Conservation (phyloP, 352 stramenopile species). For the Pilasporangium apinafurcum region DNA sequence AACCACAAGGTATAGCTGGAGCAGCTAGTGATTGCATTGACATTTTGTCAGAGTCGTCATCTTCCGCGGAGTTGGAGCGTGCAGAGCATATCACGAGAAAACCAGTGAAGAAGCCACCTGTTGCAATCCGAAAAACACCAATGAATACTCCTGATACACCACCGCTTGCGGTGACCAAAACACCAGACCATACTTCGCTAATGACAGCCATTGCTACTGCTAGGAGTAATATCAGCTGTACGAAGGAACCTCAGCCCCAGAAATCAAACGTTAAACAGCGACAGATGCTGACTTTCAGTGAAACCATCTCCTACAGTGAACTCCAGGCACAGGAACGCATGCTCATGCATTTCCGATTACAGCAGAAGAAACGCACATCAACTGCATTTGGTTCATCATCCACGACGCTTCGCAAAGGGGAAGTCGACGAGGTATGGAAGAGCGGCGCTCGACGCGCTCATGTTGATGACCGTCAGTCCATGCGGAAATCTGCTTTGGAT, state of each 20-base stretch:
- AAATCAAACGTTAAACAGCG: slow-evolving; percentile 1
- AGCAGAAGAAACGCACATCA: slow-evolving; percentile 21
- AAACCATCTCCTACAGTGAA: slow-evolving; percentile 13
- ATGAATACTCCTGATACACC: background rate
- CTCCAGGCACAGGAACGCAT: slow-evolving; percentile 11
- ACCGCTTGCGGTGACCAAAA: background rate
- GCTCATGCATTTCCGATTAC: slow-evolving; percentile 7
- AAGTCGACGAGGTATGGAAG: slow-evolving; percentile 5
- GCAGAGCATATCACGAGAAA: background rate
- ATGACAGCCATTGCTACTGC: background rate
- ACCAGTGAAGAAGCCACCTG: background rate
- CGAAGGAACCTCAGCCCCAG: background rate
- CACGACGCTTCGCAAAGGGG: background rate
- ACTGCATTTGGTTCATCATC: background rate
- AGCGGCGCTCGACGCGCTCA: slow-evolving; percentile 1
- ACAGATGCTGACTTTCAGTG: slow-evolving; percentile 2
- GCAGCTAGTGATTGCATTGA: background rate
- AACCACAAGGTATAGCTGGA: background rate
- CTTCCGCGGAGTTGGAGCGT: background rate
- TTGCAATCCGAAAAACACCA: background rate
- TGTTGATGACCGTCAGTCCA: slow-evolving; percentile 2
- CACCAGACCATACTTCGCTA: background rate
- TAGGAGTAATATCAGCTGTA: background rate
- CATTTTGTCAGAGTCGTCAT: slow-evolving; percentile 3
- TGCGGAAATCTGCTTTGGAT: too few relatives aligned